Evolutionary conservation across 2,329 filamentous ascomycete species (phyloP).

Genomic region (Myriosclerotinia duriaeana): DNA sequence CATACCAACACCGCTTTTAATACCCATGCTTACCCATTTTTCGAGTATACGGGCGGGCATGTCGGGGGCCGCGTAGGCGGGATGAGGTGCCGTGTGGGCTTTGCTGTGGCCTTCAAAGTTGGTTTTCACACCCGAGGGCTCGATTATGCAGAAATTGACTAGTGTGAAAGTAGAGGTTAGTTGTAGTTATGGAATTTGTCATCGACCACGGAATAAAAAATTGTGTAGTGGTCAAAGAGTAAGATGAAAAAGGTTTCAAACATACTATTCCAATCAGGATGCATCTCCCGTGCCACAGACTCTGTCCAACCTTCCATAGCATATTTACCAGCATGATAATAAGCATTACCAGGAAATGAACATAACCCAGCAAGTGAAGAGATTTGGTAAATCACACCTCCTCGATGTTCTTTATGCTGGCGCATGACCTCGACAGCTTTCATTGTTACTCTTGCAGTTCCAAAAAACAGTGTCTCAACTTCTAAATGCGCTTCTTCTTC

Average conservation of each 20-base stretch:
- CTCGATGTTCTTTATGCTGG: constrained; percentile 39
- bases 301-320: constrained; percentile 45
- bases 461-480: constrained; percentile 49
- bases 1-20: constrained; percentile 29
- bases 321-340: constrained; percentile 47
- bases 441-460: constrained; percentile 44
- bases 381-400: constrained; percentile 45
- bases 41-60: constrained; percentile 40
- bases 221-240: neutral
- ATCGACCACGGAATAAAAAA: no score
- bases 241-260: constrained; percentile 3
- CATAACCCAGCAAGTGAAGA: constrained; percentile 44
- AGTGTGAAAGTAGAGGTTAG: neutral
- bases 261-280: constrained; percentile 43
- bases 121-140: constrained; percentile 46
- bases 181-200: neutral
- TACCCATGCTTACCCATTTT: constrained; percentile 29
- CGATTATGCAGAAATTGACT: constrained; percentile 46
- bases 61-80: constrained; percentile 36
- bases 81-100: constrained; percentile 30
- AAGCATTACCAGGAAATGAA: constrained; percentile 42
- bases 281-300: constrained; percentile 42
- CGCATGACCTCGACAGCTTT: constrained; percentile 45
- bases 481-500: constrained; percentile 41
- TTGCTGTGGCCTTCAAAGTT: constrained; percentile 45